Evolutionary conservation across 306 rosid genomes (phyloP).

Genomic region (Prunus mume): DNA sequence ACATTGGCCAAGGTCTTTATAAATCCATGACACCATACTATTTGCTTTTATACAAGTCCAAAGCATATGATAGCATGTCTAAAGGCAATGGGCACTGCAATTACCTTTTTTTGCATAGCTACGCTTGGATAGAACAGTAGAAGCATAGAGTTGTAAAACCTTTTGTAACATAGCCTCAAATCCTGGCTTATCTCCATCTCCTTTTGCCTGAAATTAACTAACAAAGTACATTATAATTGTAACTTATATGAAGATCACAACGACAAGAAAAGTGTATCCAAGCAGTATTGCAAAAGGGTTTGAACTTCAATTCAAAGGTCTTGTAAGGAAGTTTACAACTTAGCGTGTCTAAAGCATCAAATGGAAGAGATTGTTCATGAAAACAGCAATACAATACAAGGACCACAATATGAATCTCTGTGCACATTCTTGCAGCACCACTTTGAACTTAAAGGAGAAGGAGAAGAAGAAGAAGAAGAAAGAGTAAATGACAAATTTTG

Average conservation of each 20-base stretch:
- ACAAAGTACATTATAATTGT: conserved; percentile 19
- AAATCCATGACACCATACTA: too few species aligned
- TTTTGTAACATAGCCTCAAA: conserved; percentile 94
- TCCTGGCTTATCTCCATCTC: conserved; percentile 96
- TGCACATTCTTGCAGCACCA: background rate
- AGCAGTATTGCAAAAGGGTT: conserved; percentile 11
- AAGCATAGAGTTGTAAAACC: conserved; percentile 91
- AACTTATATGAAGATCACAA: conserved; percentile 6
- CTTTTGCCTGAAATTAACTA: conserved; percentile 68
- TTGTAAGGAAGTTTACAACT: background rate
- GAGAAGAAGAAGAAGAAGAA: background rate
- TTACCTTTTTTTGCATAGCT: conserved; percentile 76
- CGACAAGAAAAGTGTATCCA: background rate
- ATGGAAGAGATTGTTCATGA: background rate
- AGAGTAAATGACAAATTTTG: background rate
- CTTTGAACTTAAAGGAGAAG: background rate
- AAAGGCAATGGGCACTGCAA: background rate
- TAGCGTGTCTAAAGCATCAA: conserved; percentile 1
- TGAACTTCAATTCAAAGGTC: conserved; percentile 2
- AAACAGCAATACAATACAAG: background rate
- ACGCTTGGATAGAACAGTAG: conserved; percentile 78
- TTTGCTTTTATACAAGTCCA: background rate
- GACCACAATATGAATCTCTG: background rate
- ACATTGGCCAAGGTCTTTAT: background rate
- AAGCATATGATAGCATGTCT: background rate